These are phyloP conservation scores for Penicillium corylophilum DNA, from an alignment of 2,329 filamentous ascomycete genomes.

Conservation along the genomic window DNA sequence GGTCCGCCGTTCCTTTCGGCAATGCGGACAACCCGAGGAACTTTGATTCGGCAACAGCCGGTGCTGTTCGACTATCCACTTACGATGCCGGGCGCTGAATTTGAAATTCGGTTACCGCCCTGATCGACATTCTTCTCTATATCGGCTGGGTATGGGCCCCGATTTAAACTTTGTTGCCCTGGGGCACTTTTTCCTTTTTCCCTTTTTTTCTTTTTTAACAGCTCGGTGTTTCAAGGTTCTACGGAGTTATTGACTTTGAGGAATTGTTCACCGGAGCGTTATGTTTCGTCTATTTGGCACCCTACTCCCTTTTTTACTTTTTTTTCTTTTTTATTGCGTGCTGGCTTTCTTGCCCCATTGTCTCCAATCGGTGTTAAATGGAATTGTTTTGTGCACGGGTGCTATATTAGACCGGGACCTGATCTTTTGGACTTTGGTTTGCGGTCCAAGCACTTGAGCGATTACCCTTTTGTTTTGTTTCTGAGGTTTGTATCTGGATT, in stretches of 20 bases:
- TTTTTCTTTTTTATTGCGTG: neutral
- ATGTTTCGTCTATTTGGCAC: neutral
- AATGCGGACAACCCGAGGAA: constrained; percentile 7
- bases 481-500: neutral
- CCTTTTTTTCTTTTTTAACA: neutral
- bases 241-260: constrained; percentile 9
- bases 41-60: constrained; percentile 17
- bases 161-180: constrained; percentile 15
- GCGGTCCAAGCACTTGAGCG: neutral
- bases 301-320: neutral
- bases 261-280: neutral
- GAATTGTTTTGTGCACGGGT: constrained; percentile 3
- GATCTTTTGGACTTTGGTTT: constrained; percentile 1
- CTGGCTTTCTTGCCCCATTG: neutral
- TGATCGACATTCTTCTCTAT: constrained; percentile 17
- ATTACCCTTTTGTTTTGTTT: constrained; percentile 3
- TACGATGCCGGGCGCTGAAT: constrained; percentile 10
- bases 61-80: constrained; percentile 7
- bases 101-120: constrained; percentile 8
- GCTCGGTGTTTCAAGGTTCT: constrained; percentile 3
- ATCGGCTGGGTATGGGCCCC: constrained; percentile 1
- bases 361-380: neutral
- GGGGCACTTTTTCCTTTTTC: constrained; percentile 3
- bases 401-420: constrained; percentile 4
- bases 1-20: constrained; percentile 4